These are phyloP conservation scores for Erigeron philadelphicus DNA, from an alignment of 140 eudicot species.

Conservation along the genomic window DNA sequence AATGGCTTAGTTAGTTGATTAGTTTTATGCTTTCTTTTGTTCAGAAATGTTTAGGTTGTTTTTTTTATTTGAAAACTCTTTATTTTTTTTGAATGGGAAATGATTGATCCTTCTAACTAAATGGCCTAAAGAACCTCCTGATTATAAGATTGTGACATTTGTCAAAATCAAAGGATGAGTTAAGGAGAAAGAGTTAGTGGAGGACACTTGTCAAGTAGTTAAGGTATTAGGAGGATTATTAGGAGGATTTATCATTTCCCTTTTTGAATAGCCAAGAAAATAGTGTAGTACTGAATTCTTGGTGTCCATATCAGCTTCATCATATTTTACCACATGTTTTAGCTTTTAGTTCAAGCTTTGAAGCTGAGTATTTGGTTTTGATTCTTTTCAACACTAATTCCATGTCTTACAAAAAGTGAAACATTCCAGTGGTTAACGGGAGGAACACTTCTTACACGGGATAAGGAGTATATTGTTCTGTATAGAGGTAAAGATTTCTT, in stretches of 20 bases:
- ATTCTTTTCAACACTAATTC: neutral
- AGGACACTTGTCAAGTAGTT: no score
- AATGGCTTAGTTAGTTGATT: neutral
- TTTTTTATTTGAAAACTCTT: neutral
- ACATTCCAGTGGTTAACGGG: conserved; percentile 80
- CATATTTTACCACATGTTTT: conserved; percentile 4
- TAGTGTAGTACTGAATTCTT: conserved; percentile 16
- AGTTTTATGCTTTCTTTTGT: neutral
- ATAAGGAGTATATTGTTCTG: conserved; percentile 65
- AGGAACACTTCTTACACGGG: conserved; percentile 73
- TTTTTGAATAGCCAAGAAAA: conserved; percentile 1
- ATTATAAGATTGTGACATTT: no score
- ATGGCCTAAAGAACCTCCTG: no score
- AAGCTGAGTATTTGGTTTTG: neutral
- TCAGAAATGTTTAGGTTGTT: neutral
- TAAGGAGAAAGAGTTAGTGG: no score
- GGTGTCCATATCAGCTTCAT: neutral
- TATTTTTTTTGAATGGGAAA: no score
- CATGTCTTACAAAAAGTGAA: conserved; percentile 14
- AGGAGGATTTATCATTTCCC: no score
- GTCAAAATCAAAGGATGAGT: no score
- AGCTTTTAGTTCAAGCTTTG: conserved; percentile 13
- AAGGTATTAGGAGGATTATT: no score
- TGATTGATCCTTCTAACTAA: no score
- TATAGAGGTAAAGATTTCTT: conserved; percentile 95